Evolutionary conservation across 805 yeast genomes (phyloP).

Genomic region (Lachancea mirantina): DNA sequence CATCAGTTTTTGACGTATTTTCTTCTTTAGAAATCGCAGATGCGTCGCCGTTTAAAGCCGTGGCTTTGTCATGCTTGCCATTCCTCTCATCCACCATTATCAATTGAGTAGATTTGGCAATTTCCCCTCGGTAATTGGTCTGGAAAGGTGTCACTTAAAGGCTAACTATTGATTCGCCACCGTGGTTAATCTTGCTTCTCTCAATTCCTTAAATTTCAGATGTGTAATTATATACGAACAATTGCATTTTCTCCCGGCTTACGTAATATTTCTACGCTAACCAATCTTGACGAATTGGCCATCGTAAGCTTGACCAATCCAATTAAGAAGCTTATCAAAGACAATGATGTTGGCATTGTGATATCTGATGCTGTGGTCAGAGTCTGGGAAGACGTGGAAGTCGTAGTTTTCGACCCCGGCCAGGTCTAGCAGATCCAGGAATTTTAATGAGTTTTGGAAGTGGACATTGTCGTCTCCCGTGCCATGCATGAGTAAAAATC

Average conservation of each 20-base stretch:
- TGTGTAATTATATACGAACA: too few relatives aligned
- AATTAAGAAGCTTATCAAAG: constrained; percentile 55
- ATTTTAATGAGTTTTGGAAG: constrained; percentile 75
- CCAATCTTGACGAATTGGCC: constrained; percentile 34
- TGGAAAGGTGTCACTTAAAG: too few relatives aligned
- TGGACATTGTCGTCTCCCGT: constrained; percentile 98
- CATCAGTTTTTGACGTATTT: constrained; percentile 15
- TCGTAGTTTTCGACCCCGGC: constrained; percentile 79
- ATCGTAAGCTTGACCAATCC: constrained; percentile 57
- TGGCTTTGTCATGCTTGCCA: constrained; percentile 12
- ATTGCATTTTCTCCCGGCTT: background rate
- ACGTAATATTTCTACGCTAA: background rate
- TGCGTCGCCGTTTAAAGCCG: constrained; percentile 7
- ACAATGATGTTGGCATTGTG: constrained; percentile 69
- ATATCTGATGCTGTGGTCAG: constrained; percentile 64
- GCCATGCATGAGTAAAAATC: constrained; percentile 90
- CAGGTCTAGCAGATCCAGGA: constrained; percentile 67
- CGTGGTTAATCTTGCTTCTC: constrained; percentile 3
- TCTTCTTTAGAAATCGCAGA: constrained; percentile 12
- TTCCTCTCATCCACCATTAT: constrained; percentile 17
- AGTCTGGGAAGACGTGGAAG: constrained; percentile 72
- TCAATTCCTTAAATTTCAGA: too few relatives aligned
- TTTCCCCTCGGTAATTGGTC: background rate
- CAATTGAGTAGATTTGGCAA: background rate
- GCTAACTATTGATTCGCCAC: constrained; percentile 6